A percentile compares a stretch with the other conserved stretches of the same genome.
Evolutionary conservation across 306 rosid species (phyloP).

Genomic region (Medicago ruthenica): DNA sequence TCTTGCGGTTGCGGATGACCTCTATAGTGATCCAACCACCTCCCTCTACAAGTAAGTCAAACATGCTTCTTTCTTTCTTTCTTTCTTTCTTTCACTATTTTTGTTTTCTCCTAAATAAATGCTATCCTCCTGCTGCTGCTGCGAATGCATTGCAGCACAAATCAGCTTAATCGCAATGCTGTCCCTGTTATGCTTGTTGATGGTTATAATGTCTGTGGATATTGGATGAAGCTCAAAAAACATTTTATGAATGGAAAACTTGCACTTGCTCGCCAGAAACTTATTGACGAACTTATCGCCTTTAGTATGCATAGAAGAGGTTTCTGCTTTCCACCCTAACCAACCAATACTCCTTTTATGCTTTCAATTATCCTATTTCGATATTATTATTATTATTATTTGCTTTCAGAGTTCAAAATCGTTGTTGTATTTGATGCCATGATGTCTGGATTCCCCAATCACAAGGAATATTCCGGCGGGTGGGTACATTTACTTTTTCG

Average conservation of each 20-base stretch:
- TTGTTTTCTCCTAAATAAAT: neutral
- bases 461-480: constrained; percentile 79
- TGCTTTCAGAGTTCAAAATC: constrained; percentile 78
- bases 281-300: constrained; percentile 76
- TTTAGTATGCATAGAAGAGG: constrained; percentile 90
- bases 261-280: constrained; percentile 83
- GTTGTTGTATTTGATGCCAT: constrained; percentile 92
- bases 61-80: neutral
- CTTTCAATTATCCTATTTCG: neutral
- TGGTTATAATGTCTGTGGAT: constrained; percentile 95
- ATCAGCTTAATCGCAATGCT: constrained; percentile 61
- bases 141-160: constrained; percentile 76
- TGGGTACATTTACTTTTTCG: too few relatives aligned
- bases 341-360: neutral
- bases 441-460: constrained; percentile 91
- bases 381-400: constrained; percentile 32
- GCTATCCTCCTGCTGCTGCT: too few relatives aligned
- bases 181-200: constrained; percentile 90
- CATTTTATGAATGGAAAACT: constrained; percentile 77
- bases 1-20: constrained; percentile 45
- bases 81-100: neutral
- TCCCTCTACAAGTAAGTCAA: constrained; percentile 71
- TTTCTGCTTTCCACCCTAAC: constrained; percentile 40
- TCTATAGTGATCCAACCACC: constrained; percentile 75
- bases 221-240: constrained; percentile 90